Percentiles rank a stretch among this genome's conserved stretches.
Conservation (phyloP, 164 flowering plant genomes). For the Echeveria elegans region DNA sequence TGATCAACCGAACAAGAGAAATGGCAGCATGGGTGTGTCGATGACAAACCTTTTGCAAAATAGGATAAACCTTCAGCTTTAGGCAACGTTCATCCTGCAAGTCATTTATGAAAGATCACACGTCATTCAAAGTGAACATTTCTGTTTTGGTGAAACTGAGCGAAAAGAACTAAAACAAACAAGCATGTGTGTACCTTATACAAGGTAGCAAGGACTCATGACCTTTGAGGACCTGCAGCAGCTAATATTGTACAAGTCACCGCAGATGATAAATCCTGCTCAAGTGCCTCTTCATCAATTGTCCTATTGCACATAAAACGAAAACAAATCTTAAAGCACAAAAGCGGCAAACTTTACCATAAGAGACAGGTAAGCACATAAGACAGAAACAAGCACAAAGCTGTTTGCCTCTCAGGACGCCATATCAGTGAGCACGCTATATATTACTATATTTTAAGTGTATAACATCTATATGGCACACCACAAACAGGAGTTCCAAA, state of each 20-base stretch:
- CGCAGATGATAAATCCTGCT: slow-evolving; percentile 94
- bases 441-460: not conserved
- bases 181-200: slow-evolving; percentile 53
- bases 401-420: no score
- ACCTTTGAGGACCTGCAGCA: slow-evolving; percentile 98
- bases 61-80: slow-evolving; percentile 90
- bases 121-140: not conserved
- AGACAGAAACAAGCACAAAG: no score
- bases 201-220: slow-evolving; percentile 95
- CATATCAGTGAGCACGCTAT: not conserved
- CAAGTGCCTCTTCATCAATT: slow-evolving; percentile 89
- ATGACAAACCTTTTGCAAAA: slow-evolving; percentile 71
- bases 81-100: slow-evolving; percentile 91
- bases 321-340: not conserved
- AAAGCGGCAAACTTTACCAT: no score
- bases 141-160: not conserved
- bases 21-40: not conserved
- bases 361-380: no score
- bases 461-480: not conserved
- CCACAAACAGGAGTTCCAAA: not conserved
- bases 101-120: not conserved
- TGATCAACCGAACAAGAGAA: not conserved
- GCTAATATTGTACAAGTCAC: slow-evolving; percentile 98
- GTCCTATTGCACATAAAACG: slow-evolving; percentile 25
- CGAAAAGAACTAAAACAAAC: not conserved